A percentile compares a stretch with the other conserved stretches of the same genome.
Evolutionary conservation across 2,329 filamentous ascomycete species (phyloP).

Genomic region (Paecilomyces sp.): DNA sequence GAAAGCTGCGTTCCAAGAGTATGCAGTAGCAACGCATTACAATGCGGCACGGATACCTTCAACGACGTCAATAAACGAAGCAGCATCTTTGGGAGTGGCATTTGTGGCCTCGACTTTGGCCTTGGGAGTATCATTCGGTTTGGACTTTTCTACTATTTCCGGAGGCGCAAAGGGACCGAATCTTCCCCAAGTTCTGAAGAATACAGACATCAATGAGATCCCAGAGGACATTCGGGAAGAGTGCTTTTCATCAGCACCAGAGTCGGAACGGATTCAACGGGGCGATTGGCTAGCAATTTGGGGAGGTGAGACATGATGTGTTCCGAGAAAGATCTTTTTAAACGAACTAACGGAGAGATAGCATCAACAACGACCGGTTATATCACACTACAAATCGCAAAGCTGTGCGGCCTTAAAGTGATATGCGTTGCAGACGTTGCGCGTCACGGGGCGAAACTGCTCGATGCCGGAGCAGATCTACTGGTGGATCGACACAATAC

Average conservation of each 20-base stretch:
- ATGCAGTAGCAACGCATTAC: slow-evolving; percentile 57
- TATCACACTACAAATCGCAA: slow-evolving; percentile 60
- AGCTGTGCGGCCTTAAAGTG: slow-evolving; percentile 57
- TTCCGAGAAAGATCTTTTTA: background rate
- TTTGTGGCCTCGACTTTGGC: slow-evolving; percentile 63
- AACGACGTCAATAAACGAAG: slow-evolving; percentile 46
- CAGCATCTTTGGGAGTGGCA: slow-evolving; percentile 61
- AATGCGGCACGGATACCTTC: slow-evolving; percentile 58
- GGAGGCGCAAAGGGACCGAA: slow-evolving; percentile 48
- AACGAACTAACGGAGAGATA: slow-evolving; percentile 12
- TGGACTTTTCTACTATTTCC: slow-evolving; percentile 53
- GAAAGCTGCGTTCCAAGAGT: slow-evolving; percentile 67
- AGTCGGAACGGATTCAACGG: slow-evolving; percentile 46
- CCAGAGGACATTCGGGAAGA: slow-evolving; percentile 58
- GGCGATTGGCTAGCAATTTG: slow-evolving; percentile 69
- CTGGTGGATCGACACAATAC: slow-evolving; percentile 63
- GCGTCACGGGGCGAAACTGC: slow-evolving; percentile 56
- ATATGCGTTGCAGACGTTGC: slow-evolving; percentile 60
- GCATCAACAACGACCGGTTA: slow-evolving; percentile 64
- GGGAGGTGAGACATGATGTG: slow-evolving; percentile 49
- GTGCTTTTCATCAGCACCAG: slow-evolving; percentile 50
- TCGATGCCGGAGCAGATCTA: slow-evolving; percentile 52
- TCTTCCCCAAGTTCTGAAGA: slow-evolving; percentile 45
- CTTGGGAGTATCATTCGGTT: slow-evolving; percentile 61
- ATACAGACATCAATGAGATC: slow-evolving; percentile 41